A percentile compares a stretch with the other conserved stretches of the same genome.
These are phyloP conservation scores for Trichoderma oligosporum DNA, from an alignment of 2,329 filamentous ascomycete genomes.

Conservation along the genomic window DNA sequence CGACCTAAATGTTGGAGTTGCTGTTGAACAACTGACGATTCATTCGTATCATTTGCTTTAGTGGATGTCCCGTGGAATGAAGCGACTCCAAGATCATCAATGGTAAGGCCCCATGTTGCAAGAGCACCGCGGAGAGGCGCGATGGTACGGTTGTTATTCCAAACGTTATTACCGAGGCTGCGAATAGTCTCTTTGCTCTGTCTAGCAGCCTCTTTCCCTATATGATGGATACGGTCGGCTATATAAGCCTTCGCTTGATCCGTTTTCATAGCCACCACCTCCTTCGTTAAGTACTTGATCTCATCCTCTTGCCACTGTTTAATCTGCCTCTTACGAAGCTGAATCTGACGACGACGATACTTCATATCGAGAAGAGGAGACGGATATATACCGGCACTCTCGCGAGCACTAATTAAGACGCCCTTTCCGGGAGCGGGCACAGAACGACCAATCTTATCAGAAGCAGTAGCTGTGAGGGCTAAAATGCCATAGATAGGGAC, in stretches of 20 bases:
- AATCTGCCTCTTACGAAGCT: slow-evolving; percentile 89
- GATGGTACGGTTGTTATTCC: slow-evolving; percentile 35
- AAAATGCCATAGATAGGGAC: slow-evolving; percentile 95
- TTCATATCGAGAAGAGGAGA: slow-evolving; percentile 96
- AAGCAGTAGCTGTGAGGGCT: slow-evolving; percentile 90
- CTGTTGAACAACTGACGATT: slow-evolving; percentile 85
- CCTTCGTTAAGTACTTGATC: slow-evolving; percentile 86
- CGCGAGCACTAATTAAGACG: slow-evolving; percentile 91
- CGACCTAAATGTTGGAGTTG: not conserved
- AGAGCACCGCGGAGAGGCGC: slow-evolving; percentile 85
- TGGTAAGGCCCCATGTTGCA: slow-evolving; percentile 89
- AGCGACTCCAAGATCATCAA: slow-evolving; percentile 84
- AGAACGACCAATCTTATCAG: slow-evolving; percentile 97
- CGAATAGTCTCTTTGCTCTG: slow-evolving; percentile 78
- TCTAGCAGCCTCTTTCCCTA: slow-evolving; percentile 61
- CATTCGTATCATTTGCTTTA: slow-evolving; percentile 94
- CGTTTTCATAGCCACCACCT: slow-evolving; percentile 86
- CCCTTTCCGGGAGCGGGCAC: slow-evolving; percentile 95
- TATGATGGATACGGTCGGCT: slow-evolving; percentile 77
- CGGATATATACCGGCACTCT: slow-evolving; percentile 86
- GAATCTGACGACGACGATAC: slow-evolving; percentile 92
- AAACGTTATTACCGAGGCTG: not conserved
- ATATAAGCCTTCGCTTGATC: slow-evolving; percentile 79
- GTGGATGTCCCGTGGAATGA: slow-evolving; percentile 96
- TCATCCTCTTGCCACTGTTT: slow-evolving; percentile 96